Evolutionary conservation across 129 eudicot species (phyloP), one percentile per base, ranked within the genome.

Genomic region (Artemisia tridentata): DNA sequence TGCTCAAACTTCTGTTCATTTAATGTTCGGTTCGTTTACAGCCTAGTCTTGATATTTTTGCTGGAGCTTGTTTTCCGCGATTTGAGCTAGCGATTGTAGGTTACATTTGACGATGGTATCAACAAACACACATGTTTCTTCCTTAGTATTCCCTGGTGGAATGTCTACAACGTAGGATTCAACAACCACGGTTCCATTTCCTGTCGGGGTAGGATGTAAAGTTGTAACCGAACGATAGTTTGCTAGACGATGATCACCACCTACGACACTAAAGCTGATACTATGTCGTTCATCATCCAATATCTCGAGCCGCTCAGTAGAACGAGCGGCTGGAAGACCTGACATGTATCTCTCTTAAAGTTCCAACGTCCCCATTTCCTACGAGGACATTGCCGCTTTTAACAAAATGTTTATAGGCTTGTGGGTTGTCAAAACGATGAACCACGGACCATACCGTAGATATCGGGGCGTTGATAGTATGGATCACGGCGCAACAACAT

Each of bases 391-490:
- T 79, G 75, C 97, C 88, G 79, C 88, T 88, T 69, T 86, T 88
- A 67, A 91, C 87, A 67, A 91, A 91, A 66, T 91, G 97, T 43
- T 91, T 91, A 83, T 91, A 91, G 23, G 92, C 90, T 65, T 91
- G 97, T 4, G 97, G 97, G 81, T 84, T 88, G 72, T 91, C 96
- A 82, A 91, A 91, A 45, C 97, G 92, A 52, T 96, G 96, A 54
- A 91, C 81, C 58, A 88, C 88, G 41, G 97, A 72, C 97, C 97
- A 91, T 0, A 86, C 93, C 73, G 85, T 49, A 73, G 88, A 63
- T 77, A 86, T 71, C 2, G 97, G 97, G 7, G 97, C 96, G 66
- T 72, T 14, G 38, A 91, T 88, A 4, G 75, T 80, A 14, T 88
- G 88, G 73, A 83, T 73, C 46, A 88, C 97, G 83, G 96, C 85